phyloP scores from a whole-genome alignment of 2,329 filamentous ascomycete genomes.

The Acephala macrosclerotiorum region DNA sequence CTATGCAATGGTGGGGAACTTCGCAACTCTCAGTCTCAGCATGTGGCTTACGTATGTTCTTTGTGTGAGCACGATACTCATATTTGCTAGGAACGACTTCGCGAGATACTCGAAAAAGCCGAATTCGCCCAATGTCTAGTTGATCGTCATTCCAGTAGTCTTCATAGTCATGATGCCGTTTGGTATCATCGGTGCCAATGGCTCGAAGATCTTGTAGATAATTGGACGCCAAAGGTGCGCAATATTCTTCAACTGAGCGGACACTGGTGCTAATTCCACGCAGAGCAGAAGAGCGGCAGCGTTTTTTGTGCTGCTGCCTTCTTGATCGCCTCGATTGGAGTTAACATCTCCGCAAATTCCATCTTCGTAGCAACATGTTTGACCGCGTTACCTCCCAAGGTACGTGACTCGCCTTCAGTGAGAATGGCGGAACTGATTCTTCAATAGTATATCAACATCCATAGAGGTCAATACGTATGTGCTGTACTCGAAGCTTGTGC shows the following conservation, averaged over 20 bases:
- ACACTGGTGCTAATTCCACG: not conserved
- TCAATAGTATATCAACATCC: conserved; percentile 13
- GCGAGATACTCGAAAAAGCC: conserved; percentile 35
- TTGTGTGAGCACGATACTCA: not conserved
- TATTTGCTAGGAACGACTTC: conserved; percentile 33
- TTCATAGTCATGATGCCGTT: conserved; percentile 47
- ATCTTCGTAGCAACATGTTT: conserved; percentile 49
- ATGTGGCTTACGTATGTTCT: no score
- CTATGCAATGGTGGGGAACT: conserved; percentile 39
- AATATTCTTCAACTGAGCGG: not conserved
- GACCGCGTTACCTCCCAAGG: conserved; percentile 44
- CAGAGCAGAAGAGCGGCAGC: conserved; percentile 43
- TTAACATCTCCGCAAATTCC: conserved; percentile 38
- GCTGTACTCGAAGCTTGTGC: conserved; percentile 11
- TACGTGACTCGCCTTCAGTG: not conserved
- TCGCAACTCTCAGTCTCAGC: conserved; percentile 28
- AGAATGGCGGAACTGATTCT: not conserved
- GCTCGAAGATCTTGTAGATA: conserved; percentile 52
- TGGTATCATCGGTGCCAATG: conserved; percentile 57
- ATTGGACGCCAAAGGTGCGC: conserved; percentile 32
- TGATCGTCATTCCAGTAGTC: conserved; percentile 28
- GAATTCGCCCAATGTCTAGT: conserved; percentile 27
- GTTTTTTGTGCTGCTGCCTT: conserved; percentile 48
- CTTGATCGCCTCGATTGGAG: conserved; percentile 46
- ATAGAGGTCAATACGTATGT: conserved; percentile 15